phyloP scores from a whole-genome alignment of 345 rosid genomes.

The Capsella bursapastoris region DNA sequence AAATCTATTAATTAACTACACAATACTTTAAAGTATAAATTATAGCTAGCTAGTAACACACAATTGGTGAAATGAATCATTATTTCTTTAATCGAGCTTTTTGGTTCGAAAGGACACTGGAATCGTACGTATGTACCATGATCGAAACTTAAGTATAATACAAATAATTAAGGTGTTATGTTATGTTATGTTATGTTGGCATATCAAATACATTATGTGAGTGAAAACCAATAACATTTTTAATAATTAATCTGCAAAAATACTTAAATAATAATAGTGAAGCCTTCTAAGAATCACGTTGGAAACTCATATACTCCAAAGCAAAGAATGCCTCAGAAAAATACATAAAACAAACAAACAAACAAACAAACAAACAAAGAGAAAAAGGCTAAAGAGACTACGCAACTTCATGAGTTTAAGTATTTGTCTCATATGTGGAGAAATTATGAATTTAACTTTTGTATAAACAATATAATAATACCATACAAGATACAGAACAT shows the following conservation, averaged over 20 bases:
- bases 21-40: too few species aligned
- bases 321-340: constrained; percentile 9
- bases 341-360: background rate
- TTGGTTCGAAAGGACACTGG: too few species aligned
- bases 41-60: too few species aligned
- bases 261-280: background rate
- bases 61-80: too few species aligned
- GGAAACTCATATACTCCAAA: constrained; percentile 36
- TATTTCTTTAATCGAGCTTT: too few species aligned
- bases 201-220: background rate
- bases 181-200: too few species aligned
- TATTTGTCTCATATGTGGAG: background rate
- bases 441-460: too few species aligned
- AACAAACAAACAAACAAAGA: background rate
- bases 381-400: constrained; percentile 6
- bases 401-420: constrained; percentile 18
- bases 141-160: background rate
- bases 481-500: background rate
- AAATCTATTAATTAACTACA: background rate
- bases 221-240: constrained; percentile 14
- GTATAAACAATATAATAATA: too few species aligned
- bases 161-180: too few species aligned
- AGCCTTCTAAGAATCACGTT: constrained; percentile 19
- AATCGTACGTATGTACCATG: background rate
- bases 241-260: background rate